Evolutionary conservation across 176 grass and related monocot species (phyloP).

Genomic region (Oryza officinalis): DNA sequence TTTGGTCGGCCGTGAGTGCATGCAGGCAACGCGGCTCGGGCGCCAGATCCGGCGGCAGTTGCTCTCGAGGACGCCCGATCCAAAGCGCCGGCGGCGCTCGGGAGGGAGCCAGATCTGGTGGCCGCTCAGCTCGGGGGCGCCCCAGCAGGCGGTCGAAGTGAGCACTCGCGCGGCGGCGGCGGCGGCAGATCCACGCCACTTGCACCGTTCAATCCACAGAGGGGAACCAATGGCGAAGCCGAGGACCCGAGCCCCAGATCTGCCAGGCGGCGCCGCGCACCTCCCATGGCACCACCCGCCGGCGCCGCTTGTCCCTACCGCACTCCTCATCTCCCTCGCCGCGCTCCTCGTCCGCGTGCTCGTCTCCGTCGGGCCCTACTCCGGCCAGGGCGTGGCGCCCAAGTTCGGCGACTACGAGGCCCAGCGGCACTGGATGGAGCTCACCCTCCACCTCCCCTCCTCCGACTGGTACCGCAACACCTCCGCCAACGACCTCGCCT

Average conservation of each 20-base stretch:
- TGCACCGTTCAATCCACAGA: too few species aligned
- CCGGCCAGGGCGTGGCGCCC: conserved; percentile 66
- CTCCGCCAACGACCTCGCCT: conserved; percentile 74
- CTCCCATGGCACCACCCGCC: conserved; percentile 47
- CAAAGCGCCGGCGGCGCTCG: too few species aligned
- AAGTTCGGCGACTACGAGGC: conserved; percentile 97
- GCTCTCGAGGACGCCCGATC: too few species aligned
- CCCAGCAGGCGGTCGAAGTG: too few species aligned
- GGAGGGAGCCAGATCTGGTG: too few species aligned
- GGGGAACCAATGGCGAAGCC: conserved; percentile 47
- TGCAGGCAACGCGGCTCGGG: too few species aligned
- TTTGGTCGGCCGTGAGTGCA: too few species aligned
- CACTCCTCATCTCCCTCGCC: conserved; percentile 54
- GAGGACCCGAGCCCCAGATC: conserved; percentile 27
- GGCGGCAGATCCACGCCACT: too few species aligned
- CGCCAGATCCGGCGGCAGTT: too few species aligned
- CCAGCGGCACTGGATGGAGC: conserved; percentile 99
- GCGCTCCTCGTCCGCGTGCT: conserved; percentile 75
- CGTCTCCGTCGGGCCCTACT: conserved; percentile 85
- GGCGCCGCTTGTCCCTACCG: conserved; percentile 42
- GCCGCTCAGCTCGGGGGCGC: too few species aligned
- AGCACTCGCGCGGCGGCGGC: too few species aligned
- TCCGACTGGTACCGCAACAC: conserved; percentile 87
- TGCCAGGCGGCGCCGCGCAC: neutral
- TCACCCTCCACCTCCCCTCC: conserved; percentile 73